Evolutionary conservation across 2,329 filamentous ascomycete genomes (phyloP), one percentile per base, ranked within the genome.

Genomic region (Chaetomium strumarium): DNA sequence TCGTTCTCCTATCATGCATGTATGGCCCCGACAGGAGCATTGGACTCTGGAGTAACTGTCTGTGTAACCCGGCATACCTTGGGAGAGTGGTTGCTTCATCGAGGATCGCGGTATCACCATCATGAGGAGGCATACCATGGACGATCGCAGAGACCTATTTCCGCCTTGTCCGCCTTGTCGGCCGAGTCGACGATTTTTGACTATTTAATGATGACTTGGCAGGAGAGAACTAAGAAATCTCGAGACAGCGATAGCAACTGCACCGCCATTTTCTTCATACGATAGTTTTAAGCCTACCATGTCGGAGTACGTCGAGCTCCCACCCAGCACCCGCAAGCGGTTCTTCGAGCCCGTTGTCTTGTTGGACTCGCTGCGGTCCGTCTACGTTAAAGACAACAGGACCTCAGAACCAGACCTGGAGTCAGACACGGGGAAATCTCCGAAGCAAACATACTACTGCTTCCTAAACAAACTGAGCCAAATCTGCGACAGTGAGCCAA

Each of bases 391-490:
- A 12, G 41, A 52, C 16, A n/a, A 50, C 29, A 39, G 9, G 6
- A 29, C 50, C 19, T 16, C 34, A 6, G 36, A 46, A 12, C 55
- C 53, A 5, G 57, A 63, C 20, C 41, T 57, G 12, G 55, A 51
- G 44, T 24, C 47, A 0, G 39, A 19, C 13, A 12, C 13, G 11
- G 50, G 45, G 8, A 54, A 46, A 29, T 47, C 48, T 1, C 44
- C 40, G 1, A 30, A 58, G 37, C 43, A 60, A 39, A 44, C 50
- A 1, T 66, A 61, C 44, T 55, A 53, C 37, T 60, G 56, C 42
- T 64, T 63, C 40, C 55, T 65, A 36, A 62, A 67, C 58, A 66
- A 65, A 42, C 47, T 67, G 1, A 56, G 44, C 10, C 64, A 66
- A 29, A 58, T 67, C 12, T 67, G 64, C 49, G 62, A 65, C 55